Evolutionary conservation across 768 basidiomycete species (phyloP).

Genomic region (Cyclocybe cylindracea): DNA sequence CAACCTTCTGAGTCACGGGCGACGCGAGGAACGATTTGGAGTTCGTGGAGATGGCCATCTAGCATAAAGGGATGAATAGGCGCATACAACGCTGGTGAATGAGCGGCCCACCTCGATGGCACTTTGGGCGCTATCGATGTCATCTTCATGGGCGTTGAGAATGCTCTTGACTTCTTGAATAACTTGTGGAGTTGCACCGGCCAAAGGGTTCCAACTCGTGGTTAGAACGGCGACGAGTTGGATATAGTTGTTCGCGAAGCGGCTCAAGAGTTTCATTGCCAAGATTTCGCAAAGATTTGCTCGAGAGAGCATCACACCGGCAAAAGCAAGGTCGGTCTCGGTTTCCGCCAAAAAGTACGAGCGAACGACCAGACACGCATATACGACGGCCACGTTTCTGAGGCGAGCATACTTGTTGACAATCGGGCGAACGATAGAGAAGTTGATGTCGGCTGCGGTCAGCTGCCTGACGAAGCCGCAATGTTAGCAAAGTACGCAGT

Average conservation of each 20-base stretch:
- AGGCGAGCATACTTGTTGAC: conserved; percentile 79
- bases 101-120: conserved; percentile 74
- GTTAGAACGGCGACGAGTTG: conserved; percentile 79
- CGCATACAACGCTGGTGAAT: background rate
- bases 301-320: conserved; percentile 63
- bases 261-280: conserved; percentile 81
- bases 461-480: conserved; percentile 55
- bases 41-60: conserved; percentile 89
- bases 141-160: conserved; percentile 59
- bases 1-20: conserved; percentile 82
- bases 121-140: conserved; percentile 71
- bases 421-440: conserved; percentile 74
- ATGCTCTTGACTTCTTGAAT: conserved; percentile 64
- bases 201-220: conserved; percentile 81
- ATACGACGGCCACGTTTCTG: conserved; percentile 73
- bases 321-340: conserved; percentile 73
- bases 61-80: conserved; percentile 1
- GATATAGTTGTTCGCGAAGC: conserved; percentile 75
- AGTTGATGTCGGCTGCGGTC: conserved; percentile 82
- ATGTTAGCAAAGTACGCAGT: conserved; percentile 2
- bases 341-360: conserved; percentile 76
- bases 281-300: conserved; percentile 87
- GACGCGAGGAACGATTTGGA: conserved; percentile 84
- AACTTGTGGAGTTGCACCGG: conserved; percentile 69
- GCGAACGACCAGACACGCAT: conserved; percentile 75